Base-by-base conservation (phyloP, 257 asterid genomes). In the Ligustrum vulgare region DNA sequence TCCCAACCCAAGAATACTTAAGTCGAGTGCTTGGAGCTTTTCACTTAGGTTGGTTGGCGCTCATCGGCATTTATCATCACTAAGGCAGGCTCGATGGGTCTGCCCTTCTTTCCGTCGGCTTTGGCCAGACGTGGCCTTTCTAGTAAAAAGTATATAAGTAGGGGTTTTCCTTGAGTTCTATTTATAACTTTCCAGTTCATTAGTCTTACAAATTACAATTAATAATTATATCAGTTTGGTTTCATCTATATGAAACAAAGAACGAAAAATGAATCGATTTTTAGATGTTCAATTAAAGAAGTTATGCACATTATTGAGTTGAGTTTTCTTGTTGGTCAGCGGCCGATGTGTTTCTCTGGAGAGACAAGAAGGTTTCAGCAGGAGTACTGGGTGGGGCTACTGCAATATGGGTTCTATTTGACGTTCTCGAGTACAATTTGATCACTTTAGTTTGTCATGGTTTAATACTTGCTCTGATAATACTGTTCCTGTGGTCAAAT, bases 301-400 rank as follows among this genome's bases (percentile, higher is more conserved):
- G 72, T 62, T 76, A 4, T 11, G 33, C 33, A 25, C 23, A 56
- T 35, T 1, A 13, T 71, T 60, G 73, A 71, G 74, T 69, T 1
- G 72, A 72, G 7, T 33, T 64, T 41, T 62, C n/a, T 74, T 51
- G 18, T 58, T 80, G 70, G 10, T 51, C 87, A 95, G 99, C 82
- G 70, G 99, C 99, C 68, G 97, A 95, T 86, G 80, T 93, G 82
- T 80, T 95, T 22, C 83, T 95, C 72, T 95, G 98, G 99, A 91
- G 84, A 87, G 82, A 95, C 86, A 88, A 87, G 93, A 93, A 95
- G 81, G 85, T 86, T 35, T 93, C 99, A 5, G 99, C 83, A 0
- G 94, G 86, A 69, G 90, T 95, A 12, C 87, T 95, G 0, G 96
- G 89, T 34, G 96, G 86, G 62, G 92, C 91, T 0, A 91, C 97